phyloP scores from a whole-genome alignment of 768 basidiomycete species.

The Rhodotorula kratochvilovae region DNA sequence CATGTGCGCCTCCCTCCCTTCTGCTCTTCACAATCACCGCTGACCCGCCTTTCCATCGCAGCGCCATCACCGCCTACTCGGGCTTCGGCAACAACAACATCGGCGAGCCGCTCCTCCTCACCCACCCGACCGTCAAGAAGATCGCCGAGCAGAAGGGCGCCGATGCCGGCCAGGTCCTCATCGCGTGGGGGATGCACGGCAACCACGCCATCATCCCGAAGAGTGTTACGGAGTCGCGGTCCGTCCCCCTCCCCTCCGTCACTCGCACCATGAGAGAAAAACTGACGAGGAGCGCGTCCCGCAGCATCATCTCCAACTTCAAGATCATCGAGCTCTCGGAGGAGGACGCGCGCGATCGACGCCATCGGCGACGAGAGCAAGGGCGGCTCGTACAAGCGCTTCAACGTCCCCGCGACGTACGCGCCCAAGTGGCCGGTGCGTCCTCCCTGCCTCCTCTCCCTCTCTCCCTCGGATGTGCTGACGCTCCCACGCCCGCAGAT shows the following conservation, averaged over 20 bases:
- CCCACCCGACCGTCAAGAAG: conserved; percentile 37
- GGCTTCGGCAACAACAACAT: conserved; percentile 73
- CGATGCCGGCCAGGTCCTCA: conserved; percentile 48
- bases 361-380: conserved; percentile 42
- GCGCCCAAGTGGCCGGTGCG: conserved; percentile 57
- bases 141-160: conserved; percentile 43
- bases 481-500: conserved; percentile 45
- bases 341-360: conserved; percentile 61
- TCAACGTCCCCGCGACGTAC: conserved; percentile 62
- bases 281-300: conserved; percentile 60
- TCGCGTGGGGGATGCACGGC: conserved; percentile 72
- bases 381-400: conserved; percentile 55
- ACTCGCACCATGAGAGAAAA: conserved; percentile 65
- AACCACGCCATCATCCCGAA: conserved; percentile 65
- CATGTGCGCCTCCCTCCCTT: conserved; percentile 8
- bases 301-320: conserved; percentile 52
- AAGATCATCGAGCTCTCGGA: conserved; percentile 60
- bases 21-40: background rate
- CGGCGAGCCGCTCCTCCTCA: conserved; percentile 27
- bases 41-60: conserved; percentile 48
- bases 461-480: too few relatives aligned
- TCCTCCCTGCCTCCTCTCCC: background rate
- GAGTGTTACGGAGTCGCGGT: conserved; percentile 66
- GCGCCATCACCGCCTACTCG: conserved; percentile 58
- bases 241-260: conserved; percentile 41